Evolutionary conservation across 2,329 filamentous ascomycete genomes (phyloP), one percentile per base, ranked within the genome.

Genomic region (Stagonosporopsis rhizophila): DNA sequence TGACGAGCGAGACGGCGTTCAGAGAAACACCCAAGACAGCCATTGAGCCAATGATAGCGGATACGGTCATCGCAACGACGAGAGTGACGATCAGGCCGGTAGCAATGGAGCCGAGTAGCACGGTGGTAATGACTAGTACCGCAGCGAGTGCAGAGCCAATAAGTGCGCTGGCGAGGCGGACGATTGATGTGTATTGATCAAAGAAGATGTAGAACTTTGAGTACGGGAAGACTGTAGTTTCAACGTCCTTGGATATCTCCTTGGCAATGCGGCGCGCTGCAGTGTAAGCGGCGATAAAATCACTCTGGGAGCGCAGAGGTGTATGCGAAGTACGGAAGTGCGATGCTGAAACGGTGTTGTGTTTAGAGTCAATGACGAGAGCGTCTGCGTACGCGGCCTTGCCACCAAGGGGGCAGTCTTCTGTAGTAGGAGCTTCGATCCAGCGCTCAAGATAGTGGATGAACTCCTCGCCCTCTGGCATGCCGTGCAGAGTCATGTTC

Each of bases 121-220:
- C 66, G 0, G 89, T 87, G 0, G 91, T 89, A 41, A 99, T 85
- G 57, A 90, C 73, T 56, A 97, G 89, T 57, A 98, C 96, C 62
- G 96, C 90, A 23, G 84, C 91, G 14, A 98, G 82, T 0, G 92
- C 94, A 3, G 91, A 89, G 37, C 89, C 89, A 27, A 99, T 84
- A 1, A 99, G 85, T 0, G 89, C 86, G 0, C 85, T 89, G 0
- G 94, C 93, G 4, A 98, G 83, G 11, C 84, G 83, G 19, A 96
- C 87, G 59, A 99, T 98, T 55, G 85, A 86, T 6, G 91, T 85
- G 72, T 99, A 99, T 74, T 98, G 95, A 73, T 99, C 95, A 74
- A 99, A 99, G 84, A 98, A 99, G 74, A 99, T 93, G 80, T 99
- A 99, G 75, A 96, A 96, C 58, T 97, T 89, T 66, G 91, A 96